Evolutionary conservation across 1,284 basidiomycete genomes (phyloP).

Genomic region (Coniophora puteana): DNA sequence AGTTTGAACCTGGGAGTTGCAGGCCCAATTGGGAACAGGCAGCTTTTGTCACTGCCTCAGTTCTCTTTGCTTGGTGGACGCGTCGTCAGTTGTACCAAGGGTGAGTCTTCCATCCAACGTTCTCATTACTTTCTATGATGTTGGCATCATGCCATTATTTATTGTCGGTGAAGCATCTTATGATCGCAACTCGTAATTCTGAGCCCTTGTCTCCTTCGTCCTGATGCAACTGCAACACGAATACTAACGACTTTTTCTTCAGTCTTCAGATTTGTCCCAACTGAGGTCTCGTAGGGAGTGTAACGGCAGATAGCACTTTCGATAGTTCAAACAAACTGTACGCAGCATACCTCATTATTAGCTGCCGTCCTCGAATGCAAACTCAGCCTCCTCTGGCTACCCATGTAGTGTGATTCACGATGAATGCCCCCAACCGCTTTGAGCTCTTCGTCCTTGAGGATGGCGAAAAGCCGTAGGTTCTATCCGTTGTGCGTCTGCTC

Average conservation of each 20-base stretch:
- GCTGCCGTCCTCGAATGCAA: no score
- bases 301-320: no score
- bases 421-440: slow-evolving; percentile 93
- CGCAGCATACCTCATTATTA: no score
- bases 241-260: no score
- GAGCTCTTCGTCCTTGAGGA: slow-evolving; percentile 91
- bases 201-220: slow-evolving; percentile 1
- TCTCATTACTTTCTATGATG: slow-evolving; percentile 38
- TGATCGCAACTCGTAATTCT: slow-evolving; percentile 43
- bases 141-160: slow-evolving; percentile 52
- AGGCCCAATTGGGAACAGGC: slow-evolving; percentile 12
- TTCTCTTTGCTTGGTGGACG: not conserved
- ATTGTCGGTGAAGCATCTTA: slow-evolving; percentile 60
- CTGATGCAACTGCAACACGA: not conserved
- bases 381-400: no score
- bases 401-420: no score
- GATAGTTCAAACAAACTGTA: no score
- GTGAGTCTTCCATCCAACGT: not conserved
- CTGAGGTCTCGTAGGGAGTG: no score
- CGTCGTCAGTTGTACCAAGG: slow-evolving; percentile 1
- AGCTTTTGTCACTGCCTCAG: not conserved
- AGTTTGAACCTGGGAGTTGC: slow-evolving; percentile 17
- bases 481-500: slow-evolving; percentile 9
- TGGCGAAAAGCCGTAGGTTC: slow-evolving; percentile 85
- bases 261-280: no score